Base-by-base conservation (phyloP, 2,329 filamentous ascomycete genomes). In the Xylariomycetidae sp. region DNA sequence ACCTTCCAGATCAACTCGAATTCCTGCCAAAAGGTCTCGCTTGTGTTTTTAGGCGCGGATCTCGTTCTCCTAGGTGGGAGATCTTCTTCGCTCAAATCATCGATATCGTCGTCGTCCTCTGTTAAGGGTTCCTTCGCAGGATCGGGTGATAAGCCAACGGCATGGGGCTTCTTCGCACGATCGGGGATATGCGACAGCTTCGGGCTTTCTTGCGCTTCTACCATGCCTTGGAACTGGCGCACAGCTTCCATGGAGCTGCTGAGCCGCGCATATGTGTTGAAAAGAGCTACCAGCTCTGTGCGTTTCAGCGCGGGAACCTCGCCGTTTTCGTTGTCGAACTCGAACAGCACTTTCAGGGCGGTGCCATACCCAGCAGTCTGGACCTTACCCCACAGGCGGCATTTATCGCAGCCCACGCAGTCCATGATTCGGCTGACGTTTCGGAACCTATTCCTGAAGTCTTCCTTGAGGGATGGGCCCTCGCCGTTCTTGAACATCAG, bases 361-460 rank as follows among this genome's bases (percentile, higher is more conserved):
- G 92, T 87, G 31, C 92, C 92, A 56, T 95, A 96, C 3, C 92
- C 92, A 10, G 85, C 85, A 1, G 88, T 94, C 64, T 98, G 92
- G 23, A 98, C 65, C 64, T 98, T 98, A 30, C 92, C 92, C 92
- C 92, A 98, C 3, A 98, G 78, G 7, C 92, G 80, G 63, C 92
- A 98, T 66, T 98, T 98, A 65, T 98, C 92, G 60, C 92, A 98
- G 27, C 92, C 92, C 14, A 96, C 90, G 49, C 92, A 98, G 60
- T 98, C 92, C 92, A 98, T 98, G 44, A 96, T 73, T 25, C 92
- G 80, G 58, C 85, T 94, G 40, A 98, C 85, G 56, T 98, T 98
- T 56, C 92, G 80, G 72, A 98, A 98, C 12, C 92, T 85, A 60
- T 93, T 92, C 49, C 87, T 83, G 70, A 98, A 98, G 55, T 98